Evolutionary conservation across 129 eudicot genomes (phyloP).

Genomic region (Apium graveolens): DNA sequence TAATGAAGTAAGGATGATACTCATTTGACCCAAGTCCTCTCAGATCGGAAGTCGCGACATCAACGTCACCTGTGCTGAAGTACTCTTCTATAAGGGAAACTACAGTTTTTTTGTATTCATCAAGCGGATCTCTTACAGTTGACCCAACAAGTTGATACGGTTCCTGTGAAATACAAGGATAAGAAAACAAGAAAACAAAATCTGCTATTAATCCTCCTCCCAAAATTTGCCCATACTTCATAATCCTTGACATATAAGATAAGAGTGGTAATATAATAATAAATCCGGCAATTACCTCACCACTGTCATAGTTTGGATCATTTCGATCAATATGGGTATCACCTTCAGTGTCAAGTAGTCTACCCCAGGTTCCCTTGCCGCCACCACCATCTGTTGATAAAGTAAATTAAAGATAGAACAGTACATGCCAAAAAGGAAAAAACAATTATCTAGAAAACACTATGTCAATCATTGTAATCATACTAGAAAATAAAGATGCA

Average conservation of each 20-base stretch:
- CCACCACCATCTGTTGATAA: conserved; percentile 81
- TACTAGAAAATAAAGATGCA: background rate
- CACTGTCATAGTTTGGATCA: conserved; percentile 96
- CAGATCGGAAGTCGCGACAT: conserved; percentile 72
- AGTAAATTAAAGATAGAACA: background rate
- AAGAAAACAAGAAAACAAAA: background rate
- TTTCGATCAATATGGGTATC: conserved; percentile 68
- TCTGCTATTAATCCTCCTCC: background rate
- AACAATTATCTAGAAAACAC: background rate
- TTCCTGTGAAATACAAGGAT: conserved; percentile 36
- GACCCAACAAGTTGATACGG: conserved; percentile 83
- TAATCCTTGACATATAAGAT: background rate
- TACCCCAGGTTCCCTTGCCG: conserved; percentile 99
- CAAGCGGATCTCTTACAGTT: conserved; percentile 67
- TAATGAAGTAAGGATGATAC: conserved; percentile 83
- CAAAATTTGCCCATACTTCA: background rate
- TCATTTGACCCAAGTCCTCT: conserved; percentile 70
- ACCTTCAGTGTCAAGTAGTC: conserved; percentile 73
- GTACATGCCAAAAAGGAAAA: background rate
- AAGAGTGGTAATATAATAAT: background rate
- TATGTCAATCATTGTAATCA: background rate
- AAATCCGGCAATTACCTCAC: conserved; percentile 49
- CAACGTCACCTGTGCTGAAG: conserved; percentile 73
- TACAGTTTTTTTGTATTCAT: conserved; percentile 88
- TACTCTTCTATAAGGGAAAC: conserved; percentile 76